Evolutionary conservation across 2,329 filamentous ascomycete species (phyloP).

Genomic region (Penicillium crustosum): DNA sequence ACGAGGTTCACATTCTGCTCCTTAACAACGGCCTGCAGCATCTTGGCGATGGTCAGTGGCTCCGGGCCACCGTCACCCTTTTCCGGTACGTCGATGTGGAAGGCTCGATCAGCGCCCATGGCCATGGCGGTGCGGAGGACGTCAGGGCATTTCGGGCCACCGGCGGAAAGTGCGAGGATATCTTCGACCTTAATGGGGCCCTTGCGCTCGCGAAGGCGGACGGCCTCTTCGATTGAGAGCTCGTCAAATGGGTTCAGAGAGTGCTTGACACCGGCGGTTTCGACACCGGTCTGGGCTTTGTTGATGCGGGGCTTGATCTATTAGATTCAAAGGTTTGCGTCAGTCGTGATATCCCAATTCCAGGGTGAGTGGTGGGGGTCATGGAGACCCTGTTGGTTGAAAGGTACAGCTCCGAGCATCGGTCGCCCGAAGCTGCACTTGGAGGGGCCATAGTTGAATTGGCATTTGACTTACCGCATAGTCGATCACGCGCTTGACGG

Average conservation of each 20-base stretch:
- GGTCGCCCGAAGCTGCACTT: constrained; percentile 5
- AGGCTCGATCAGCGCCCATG: constrained; percentile 90
- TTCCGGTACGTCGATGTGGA: constrained; percentile 81
- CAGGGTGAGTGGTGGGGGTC: not conserved
- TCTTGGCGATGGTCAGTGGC: constrained; percentile 87
- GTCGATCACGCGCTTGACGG: constrained; percentile 82
- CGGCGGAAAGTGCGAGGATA: constrained; percentile 86
- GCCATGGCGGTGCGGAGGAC: constrained; percentile 95
- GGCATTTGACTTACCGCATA: constrained; percentile 65
- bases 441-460: not conserved
- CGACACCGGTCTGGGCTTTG: constrained; percentile 77
- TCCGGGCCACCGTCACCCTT: constrained; percentile 68
- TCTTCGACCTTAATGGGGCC: constrained; percentile 76
- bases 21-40: constrained; percentile 76
- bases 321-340: not conserved
- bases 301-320: constrained; percentile 71
- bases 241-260: constrained; percentile 99
- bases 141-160: constrained; percentile 83
- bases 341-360: not conserved
- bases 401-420: constrained; percentile 7
- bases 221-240: constrained; percentile 93
- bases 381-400: not conserved
- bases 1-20: constrained; percentile 88
- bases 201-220: constrained; percentile 89
- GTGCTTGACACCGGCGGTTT: constrained; percentile 92